Base-by-base conservation (phyloP, 192 early-diverging fungal species). In the Coemansia sp. region DNA sequence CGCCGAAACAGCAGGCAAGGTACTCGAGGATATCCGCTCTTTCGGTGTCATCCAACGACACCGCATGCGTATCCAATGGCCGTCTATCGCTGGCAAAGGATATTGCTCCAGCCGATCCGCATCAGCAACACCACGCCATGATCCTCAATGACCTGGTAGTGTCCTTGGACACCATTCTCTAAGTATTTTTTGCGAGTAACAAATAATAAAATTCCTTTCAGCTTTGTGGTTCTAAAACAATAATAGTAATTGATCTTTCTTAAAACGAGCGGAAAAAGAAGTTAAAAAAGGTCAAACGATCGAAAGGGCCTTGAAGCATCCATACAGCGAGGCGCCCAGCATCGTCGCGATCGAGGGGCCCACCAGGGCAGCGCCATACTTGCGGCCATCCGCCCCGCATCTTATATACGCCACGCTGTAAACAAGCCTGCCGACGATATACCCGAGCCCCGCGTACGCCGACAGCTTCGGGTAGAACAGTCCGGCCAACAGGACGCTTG, bases 391-490 rank as follows among this genome's bases (percentile, higher is more conserved):
- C 0, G 80, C 64, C 0, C 81, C 81, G 1, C 48, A 63, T 48
- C 38, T 73, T 36, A 76, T 75, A 48, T 86, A 86, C 56, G 72
- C 69, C 35, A 72, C 43, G 57, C 73, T 75, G 36, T 86, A 86
- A 16, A 86, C 30, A 1, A 77, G 63, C 7, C 85, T 70, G n/a
- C 78, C 85, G 10, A 78, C 30, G 12, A 86, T 81, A 49, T 86
- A 86, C 5, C 68, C 69, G 5, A 71, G 69, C 0, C 80, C 78
- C 2, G 74, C 62, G 34, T 68, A 75, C 12, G 78, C 81, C 11
- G 85, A 77, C 11, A 76, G 56, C 49, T 73, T 76, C 2, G 85
- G 85, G 62, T 78, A 75, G 58, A 84, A 86, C 60, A 86, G 59
- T 0, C 81, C 85, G 1, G 78, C 76, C 15, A 82, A 49, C 46